phyloP scores from a whole-genome alignment of 495 filamentous ascomycete species.

The Elasticomyces elasticus region DNA sequence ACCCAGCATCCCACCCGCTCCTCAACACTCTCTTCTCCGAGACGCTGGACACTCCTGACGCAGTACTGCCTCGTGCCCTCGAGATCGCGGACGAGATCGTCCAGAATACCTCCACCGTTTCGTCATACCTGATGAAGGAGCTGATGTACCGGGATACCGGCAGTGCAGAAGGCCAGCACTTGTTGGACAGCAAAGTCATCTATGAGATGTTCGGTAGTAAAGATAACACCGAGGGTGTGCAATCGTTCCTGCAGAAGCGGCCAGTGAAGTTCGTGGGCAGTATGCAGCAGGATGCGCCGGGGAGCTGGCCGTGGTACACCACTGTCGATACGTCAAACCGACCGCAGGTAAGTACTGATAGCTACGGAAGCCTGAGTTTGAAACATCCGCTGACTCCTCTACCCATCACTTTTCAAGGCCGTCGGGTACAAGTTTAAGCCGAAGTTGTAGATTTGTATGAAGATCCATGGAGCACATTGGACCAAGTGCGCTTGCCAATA shows the following conservation, averaged over 20 bases:
- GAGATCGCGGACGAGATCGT: conserved; percentile 49
- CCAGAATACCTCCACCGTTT: conserved; percentile 46
- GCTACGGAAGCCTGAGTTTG: no score
- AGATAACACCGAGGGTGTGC: conserved; percentile 35
- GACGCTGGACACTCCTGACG: conserved; percentile 37
- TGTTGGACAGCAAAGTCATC: conserved; percentile 49
- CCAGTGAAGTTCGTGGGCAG: conserved; percentile 44
- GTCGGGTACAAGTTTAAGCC: conserved; percentile 15
- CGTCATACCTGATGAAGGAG: conserved; percentile 46
- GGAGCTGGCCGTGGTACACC: conserved; percentile 42
- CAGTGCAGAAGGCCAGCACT: conserved; percentile 47
- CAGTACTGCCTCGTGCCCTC: conserved; percentile 47
- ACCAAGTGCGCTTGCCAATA: neutral
- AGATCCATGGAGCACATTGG: neutral
- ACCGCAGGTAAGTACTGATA: no score
- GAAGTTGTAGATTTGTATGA: conserved; percentile 22
- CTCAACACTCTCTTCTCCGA: conserved; percentile 48
- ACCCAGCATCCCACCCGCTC: conserved; percentile 35
- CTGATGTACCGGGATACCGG: conserved; percentile 50
- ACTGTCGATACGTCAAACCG: conserved; percentile 25
- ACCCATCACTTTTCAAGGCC: no score
- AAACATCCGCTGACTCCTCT: no score
- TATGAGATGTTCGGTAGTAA: conserved; percentile 42
- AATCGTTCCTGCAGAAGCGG: conserved; percentile 35
- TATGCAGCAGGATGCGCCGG: conserved; percentile 37